phyloP scores from a whole-genome alignment of 805 yeast species.

The Spathaspora hagerdaliae region DNA sequence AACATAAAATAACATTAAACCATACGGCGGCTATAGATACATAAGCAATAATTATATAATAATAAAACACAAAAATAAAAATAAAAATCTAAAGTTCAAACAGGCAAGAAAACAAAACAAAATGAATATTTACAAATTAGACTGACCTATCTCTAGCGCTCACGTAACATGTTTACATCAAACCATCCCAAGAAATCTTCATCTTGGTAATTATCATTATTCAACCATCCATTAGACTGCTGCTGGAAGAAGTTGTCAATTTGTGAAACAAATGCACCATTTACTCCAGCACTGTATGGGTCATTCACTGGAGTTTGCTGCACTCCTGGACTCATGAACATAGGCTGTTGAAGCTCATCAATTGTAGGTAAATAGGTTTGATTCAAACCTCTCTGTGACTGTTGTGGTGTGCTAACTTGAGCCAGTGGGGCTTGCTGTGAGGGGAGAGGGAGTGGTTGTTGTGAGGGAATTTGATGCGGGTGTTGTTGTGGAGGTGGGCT shows the following conservation, averaged over 20 bases:
- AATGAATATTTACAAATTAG: too few relatives aligned
- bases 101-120: too few relatives aligned
- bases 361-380: slow-evolving; percentile 1
- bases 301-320: not conserved
- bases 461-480: not conserved
- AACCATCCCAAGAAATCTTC: slow-evolving; percentile 96
- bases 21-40: too few relatives aligned
- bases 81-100: too few relatives aligned
- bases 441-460: not conserved
- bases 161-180: slow-evolving; percentile 53
- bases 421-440: not conserved
- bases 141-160: slow-evolving; percentile 1
- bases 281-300: slow-evolving; percentile 18
- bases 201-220: slow-evolving; percentile 49
- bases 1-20: too few relatives aligned
- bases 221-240: slow-evolving; percentile 83
- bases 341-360: slow-evolving; percentile 1
- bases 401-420: slow-evolving; percentile 3
- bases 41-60: too few relatives aligned
- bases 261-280: slow-evolving; percentile 15
- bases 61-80: too few relatives aligned
- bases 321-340: not conserved
- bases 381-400: not conserved
- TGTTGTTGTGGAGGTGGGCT: slow-evolving; percentile 1
- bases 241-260: slow-evolving; percentile 65